phyloP scores from a whole-genome alignment of 208 protist species.

The Leishmania aethiopica region DNA sequence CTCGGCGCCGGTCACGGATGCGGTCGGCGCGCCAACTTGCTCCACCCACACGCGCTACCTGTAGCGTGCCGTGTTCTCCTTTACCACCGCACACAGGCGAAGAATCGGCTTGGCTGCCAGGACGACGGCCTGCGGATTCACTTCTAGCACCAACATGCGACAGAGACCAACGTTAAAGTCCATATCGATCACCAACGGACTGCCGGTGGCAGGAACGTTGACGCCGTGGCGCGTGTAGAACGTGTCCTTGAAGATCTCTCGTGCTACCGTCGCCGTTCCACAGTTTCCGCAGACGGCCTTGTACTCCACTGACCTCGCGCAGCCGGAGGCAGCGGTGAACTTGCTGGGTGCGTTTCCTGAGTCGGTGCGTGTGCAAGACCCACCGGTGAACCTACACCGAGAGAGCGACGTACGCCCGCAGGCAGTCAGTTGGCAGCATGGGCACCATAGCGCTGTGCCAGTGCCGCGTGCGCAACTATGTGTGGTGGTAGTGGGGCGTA shows the following conservation, averaged over 20 bases:
- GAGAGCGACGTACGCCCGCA: constrained; percentile 4
- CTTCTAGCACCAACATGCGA: constrained; percentile 21
- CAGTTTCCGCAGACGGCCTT: constrained; percentile 32
- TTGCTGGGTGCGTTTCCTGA: constrained; percentile 1
- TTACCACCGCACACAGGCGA: constrained; percentile 18
- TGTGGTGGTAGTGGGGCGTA: too few relatives aligned
- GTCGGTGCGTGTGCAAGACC: constrained; percentile 17
- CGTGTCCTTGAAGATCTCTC: constrained; percentile 41
- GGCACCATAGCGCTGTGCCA: constrained; percentile 5
- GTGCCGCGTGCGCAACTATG: neutral
- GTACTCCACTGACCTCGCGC: constrained; percentile 9
- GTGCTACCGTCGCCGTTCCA: constrained; percentile 33
- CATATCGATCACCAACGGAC: constrained; percentile 44
- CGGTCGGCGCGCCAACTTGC: constrained; percentile 15
- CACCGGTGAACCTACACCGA: constrained; percentile 21
- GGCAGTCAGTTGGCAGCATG: neutral
- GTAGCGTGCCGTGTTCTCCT: constrained; percentile 25
- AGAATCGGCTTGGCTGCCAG: constrained; percentile 45
- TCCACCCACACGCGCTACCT: constrained; percentile 26
- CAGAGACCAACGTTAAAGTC: constrained; percentile 58
- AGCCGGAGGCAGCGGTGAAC: neutral
- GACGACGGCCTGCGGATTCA: constrained; percentile 28
- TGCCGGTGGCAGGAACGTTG: neutral
- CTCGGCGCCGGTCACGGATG: neutral
- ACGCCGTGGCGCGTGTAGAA: constrained; percentile 48